Percentiles rank a stretch among this genome's conserved stretches.
phyloP scores from a whole-genome alignment of 768 basidiomycete species.

The Mycena kentingensis region DNA sequence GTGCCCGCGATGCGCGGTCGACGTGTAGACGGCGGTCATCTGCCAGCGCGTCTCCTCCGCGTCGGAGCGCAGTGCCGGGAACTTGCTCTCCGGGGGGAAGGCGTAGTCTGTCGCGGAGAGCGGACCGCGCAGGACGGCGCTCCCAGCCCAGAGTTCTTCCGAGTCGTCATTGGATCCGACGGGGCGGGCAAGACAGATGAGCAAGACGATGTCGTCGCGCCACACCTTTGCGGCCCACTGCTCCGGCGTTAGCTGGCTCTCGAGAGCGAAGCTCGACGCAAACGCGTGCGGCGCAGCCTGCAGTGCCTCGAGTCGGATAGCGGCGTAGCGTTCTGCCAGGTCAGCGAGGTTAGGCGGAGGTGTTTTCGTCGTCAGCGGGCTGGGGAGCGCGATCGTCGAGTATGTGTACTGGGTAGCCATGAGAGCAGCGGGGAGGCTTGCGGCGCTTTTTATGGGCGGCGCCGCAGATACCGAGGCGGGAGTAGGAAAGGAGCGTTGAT shows the following conservation, averaged over 20 bases:
- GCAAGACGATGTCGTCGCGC: conserved; percentile 13
- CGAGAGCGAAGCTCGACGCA: conserved; percentile 15
- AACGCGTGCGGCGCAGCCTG: conserved; percentile 17
- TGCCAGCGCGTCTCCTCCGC: conserved; percentile 21
- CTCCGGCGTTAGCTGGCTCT: conserved; percentile 10
- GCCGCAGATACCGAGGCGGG: no score
- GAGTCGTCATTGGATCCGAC: neutral
- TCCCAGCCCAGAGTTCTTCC: conserved; percentile 13
- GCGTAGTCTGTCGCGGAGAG: conserved; percentile 8
- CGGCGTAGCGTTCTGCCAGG: conserved; percentile 7
- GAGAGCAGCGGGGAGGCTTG: no score
- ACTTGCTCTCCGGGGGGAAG: conserved; percentile 2
- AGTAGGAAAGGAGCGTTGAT: no score
- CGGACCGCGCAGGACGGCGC: conserved; percentile 18
- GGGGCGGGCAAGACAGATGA: conserved; percentile 17
- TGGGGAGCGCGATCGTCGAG: conserved; percentile 14
- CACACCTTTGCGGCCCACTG: conserved; percentile 14
- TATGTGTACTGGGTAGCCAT: conserved; percentile 9
- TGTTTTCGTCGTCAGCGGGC: conserved; percentile 5
- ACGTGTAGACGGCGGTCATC: conserved; percentile 20
- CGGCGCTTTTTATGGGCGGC: no score
- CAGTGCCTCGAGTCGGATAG: conserved; percentile 19
- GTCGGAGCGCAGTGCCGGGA: neutral
- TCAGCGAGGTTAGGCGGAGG: conserved; percentile 6
- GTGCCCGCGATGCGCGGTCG: conserved; percentile 12